A percentile compares a stretch with the other conserved stretches of the same genome.
Conservation (phyloP, 768 basidiomycete species). For the Leccinum broughii region DNA sequence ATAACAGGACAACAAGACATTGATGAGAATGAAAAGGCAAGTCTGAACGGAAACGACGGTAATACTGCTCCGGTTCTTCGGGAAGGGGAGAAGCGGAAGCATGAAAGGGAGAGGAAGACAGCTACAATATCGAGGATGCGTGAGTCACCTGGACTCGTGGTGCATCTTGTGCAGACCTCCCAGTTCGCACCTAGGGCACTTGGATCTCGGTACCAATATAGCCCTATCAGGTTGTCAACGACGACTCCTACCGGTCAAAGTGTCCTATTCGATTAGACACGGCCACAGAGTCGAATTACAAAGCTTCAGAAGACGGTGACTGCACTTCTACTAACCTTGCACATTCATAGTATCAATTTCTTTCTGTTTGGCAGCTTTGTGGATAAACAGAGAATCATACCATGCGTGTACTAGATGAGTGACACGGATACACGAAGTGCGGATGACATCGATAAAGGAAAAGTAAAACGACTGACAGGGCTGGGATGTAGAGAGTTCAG, state of each 20-base stretch:
- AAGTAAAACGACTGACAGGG: not conserved
- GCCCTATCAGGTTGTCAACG: too few relatives aligned
- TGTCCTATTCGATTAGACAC: not conserved
- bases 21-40: not conserved
- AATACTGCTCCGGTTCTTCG: not conserved
- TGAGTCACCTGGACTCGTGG: not conserved
- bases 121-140: conserved; percentile 40
- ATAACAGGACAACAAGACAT: too few relatives aligned
- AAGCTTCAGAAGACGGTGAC: not conserved
- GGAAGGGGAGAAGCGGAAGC: not conserved
- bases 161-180: too few relatives aligned
- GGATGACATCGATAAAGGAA: not conserved
- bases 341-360: not conserved
- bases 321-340: not conserved
- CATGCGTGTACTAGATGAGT: not conserved
- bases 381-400: not conserved
- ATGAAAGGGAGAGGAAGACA: conserved; percentile 24
- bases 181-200: not conserved
- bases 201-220: too few relatives aligned
- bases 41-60: not conserved
- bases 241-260: not conserved
- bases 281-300: not conserved
- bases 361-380: not conserved
- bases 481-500: not conserved
- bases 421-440: not conserved